phyloP scores from a whole-genome alignment of 2,329 filamentous ascomycete species.

The Hymenoscyphus repandus region DNA sequence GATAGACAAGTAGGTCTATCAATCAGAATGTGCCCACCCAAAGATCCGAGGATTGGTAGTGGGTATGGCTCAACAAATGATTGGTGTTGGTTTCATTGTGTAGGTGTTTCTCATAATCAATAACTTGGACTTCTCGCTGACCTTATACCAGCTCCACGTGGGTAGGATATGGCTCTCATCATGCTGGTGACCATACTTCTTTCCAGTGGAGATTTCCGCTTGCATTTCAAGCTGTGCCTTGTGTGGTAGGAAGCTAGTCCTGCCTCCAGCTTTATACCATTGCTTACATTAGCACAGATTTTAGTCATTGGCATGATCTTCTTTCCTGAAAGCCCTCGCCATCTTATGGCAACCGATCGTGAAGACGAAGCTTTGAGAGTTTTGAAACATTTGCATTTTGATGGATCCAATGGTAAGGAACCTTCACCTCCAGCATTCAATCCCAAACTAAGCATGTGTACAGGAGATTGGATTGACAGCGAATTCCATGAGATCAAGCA shows the following conservation, averaged over 20 bases:
- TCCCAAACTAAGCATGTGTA: no score
- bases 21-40: constrained; percentile 60
- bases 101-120: constrained; percentile 8
- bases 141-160: constrained; percentile 50
- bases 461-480: constrained; percentile 50
- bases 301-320: constrained; percentile 60
- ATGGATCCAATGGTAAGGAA: constrained; percentile 57
- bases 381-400: constrained; percentile 63
- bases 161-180: constrained; percentile 48
- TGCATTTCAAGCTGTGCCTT: constrained; percentile 61
- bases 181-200: constrained; percentile 10
- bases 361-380: constrained; percentile 59
- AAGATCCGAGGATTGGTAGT: constrained; percentile 57
- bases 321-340: constrained; percentile 67
- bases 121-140: not conserved
- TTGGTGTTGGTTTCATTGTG: constrained; percentile 49
- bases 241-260: no score
- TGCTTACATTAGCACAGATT: constrained; percentile 5
- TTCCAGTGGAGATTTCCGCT: constrained; percentile 28
- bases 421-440: no score
- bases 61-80: constrained; percentile 60
- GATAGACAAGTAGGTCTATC: constrained; percentile 42
- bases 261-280: constrained; percentile 10
- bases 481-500: constrained; percentile 57
- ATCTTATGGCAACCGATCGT: constrained; percentile 70